A percentile compares a stretch with the other conserved stretches of the same genome.
phyloP scores from a whole-genome alignment of 805 yeast species.

The Sporopachydermia lactativora region DNA sequence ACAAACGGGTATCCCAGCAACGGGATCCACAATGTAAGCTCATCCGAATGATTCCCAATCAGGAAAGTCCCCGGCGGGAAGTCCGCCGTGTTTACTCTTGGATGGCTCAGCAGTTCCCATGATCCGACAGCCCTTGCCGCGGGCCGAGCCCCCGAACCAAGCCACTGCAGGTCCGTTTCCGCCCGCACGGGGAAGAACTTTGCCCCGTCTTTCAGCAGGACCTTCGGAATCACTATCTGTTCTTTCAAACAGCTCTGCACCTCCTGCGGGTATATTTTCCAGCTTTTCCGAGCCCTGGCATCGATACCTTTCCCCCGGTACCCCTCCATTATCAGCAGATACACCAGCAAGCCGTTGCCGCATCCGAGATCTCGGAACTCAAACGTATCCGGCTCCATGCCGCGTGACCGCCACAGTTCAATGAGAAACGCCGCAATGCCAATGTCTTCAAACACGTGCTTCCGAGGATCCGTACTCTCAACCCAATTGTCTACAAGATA shows the following conservation, averaged over 20 bases:
- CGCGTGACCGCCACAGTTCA: slow-evolving; percentile 61
- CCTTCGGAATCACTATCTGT: slow-evolving; percentile 72
- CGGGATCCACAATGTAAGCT: slow-evolving; percentile 92
- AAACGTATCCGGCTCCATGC: slow-evolving; percentile 27
- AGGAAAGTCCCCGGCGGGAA: slow-evolving; percentile 62
- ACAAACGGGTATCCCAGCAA: slow-evolving; percentile 73
- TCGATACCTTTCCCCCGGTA: slow-evolving; percentile 76
- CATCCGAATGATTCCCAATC: slow-evolving; percentile 93
- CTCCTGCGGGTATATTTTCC: slow-evolving; percentile 61
- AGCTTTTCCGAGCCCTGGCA: slow-evolving; percentile 79
- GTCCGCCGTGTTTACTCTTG: slow-evolving; percentile 44
- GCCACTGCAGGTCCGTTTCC: not conserved
- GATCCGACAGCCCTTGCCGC: slow-evolving; percentile 2
- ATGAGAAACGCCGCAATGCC: slow-evolving; percentile 91
- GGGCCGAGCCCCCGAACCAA: not conserved
- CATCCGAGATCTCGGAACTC: slow-evolving; percentile 87
- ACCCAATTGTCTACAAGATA: slow-evolving; percentile 69
- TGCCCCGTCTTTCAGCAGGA: slow-evolving; percentile 31
- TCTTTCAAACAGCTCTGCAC: slow-evolving; percentile 48
- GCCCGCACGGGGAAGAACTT: not conserved
- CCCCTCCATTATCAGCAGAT: slow-evolving; percentile 67
- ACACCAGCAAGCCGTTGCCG: slow-evolving; percentile 82
- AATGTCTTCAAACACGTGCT: slow-evolving; percentile 92
- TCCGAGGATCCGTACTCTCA: slow-evolving; percentile 90
- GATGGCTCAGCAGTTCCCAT: slow-evolving; percentile 9